Evolutionary conservation across 148 eudicot genomes (phyloP).

Genomic region (Spergularia bocconei): DNA sequence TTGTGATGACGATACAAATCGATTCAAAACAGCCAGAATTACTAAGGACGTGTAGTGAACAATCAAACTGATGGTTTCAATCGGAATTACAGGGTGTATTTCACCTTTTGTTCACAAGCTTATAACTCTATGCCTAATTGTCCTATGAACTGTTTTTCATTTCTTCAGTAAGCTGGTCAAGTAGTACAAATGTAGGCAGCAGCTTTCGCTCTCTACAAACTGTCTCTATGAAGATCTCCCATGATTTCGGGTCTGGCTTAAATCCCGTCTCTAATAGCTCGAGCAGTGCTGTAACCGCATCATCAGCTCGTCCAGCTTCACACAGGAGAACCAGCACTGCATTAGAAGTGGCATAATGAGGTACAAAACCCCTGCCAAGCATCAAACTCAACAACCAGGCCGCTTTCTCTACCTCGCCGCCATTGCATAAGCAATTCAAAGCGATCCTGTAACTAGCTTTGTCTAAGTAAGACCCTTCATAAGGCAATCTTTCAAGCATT

Average conservation of each 20-base stretch:
- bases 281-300: constrained; percentile 48
- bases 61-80: too few relatives aligned
- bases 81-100: too few relatives aligned
- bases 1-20: not conserved
- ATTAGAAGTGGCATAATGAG: constrained; percentile 86
- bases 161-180: constrained; percentile 53
- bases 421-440: constrained; percentile 50
- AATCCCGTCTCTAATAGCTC: constrained; percentile 69
- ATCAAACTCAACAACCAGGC: constrained; percentile 57
- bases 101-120: not conserved
- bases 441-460: constrained; percentile 68
- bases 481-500: constrained; percentile 72
- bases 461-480: constrained; percentile 58
- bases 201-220: constrained; percentile 79
- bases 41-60: too few relatives aligned
- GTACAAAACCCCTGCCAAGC: constrained; percentile 74
- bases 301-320: constrained; percentile 55
- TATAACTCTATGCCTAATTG: not conserved
- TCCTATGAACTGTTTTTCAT: not conserved
- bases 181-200: constrained; percentile 59
- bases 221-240: constrained; percentile 60
- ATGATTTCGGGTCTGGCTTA: constrained; percentile 65
- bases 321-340: constrained; percentile 62
- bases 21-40: too few relatives aligned
- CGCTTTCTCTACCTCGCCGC: constrained; percentile 64